A percentile compares a stretch with the other conserved stretches of the same genome.
phyloP scores from a whole-genome alignment of 129 eudicot genomes.

The Escallonia rubra region DNA sequence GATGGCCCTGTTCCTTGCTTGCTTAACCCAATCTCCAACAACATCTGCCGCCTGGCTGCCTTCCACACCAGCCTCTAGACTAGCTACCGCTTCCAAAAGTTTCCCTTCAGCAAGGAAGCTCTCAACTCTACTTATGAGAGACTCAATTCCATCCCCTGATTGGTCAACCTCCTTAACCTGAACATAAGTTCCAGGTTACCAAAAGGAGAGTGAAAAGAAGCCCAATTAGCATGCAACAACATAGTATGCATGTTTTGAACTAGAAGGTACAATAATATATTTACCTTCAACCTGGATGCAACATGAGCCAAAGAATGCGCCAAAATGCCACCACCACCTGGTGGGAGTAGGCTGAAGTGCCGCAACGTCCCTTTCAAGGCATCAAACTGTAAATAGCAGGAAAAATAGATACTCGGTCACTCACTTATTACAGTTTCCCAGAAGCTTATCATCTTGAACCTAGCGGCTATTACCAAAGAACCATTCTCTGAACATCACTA shows the following conservation, averaged over 20 bases:
- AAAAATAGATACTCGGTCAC: not conserved
- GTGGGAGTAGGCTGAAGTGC: constrained; percentile 91
- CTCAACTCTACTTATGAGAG: constrained; percentile 74
- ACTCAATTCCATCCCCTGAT: constrained; percentile 84
- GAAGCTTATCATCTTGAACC: too few relatives aligned
- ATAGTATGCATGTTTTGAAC: not conserved
- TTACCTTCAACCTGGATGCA: constrained; percentile 81
- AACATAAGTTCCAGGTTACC: not conserved
- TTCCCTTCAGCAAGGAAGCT: constrained; percentile 67
- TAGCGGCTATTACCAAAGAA: too few relatives aligned
- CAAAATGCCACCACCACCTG: constrained; percentile 91
- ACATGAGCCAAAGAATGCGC: constrained; percentile 83
- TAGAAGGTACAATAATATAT: constrained; percentile 4
- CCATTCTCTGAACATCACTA: not conserved
- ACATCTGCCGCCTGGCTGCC: constrained; percentile 72
- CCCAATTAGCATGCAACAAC: not conserved
- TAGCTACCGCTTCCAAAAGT: constrained; percentile 76
- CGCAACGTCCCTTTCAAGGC: constrained; percentile 73
- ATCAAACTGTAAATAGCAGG: constrained; percentile 63
- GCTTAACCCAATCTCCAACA: constrained; percentile 64
- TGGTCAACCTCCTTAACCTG: constrained; percentile 76
- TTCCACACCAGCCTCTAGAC: constrained; percentile 76
- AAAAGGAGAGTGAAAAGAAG: not conserved
- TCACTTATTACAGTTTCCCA: too few relatives aligned
- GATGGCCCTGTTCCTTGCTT: constrained; percentile 79